Evolutionary conservation across 2,329 filamentous ascomycete species (phyloP), one percentile per base, ranked within the genome.

Genomic region (Emericellopsis atlantica): DNA sequence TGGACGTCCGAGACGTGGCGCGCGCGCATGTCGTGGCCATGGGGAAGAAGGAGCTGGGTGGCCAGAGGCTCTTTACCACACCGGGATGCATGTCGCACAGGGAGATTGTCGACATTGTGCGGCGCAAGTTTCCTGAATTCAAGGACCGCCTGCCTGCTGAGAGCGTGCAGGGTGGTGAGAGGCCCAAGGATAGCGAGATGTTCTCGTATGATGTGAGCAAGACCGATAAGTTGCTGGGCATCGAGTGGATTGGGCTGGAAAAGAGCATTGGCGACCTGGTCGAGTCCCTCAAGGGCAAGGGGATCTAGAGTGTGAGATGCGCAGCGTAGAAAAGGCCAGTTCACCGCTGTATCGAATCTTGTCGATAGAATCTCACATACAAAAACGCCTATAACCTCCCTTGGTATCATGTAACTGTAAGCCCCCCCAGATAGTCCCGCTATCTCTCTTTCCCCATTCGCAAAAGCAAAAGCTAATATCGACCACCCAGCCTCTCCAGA

Each of bases 261-360:
- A 66, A 79, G 59, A 71, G 65, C 23, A 65, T 81, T 23, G 63
- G 70, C 6, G 81, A 86, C 51, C 70, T 78, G 6, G 69, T 84
- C 15, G 74, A 74, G 58, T 79, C 73, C 26, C 56, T 87, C 51
- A 69, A 81, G 56, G 54, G 14, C 14, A 24, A 16, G 22, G 16
- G 11, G 16, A 31, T 31, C 15, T 12, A 23, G 31, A n/a, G 4
- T 4, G 32, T 8, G 18, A 24, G 22, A 39, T 16, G 12, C 26
- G 8, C n/a, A 21, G 16, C 31, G n/a, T 39, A 18, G 29, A 39
- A 39, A 32, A 21, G 12, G 21, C n/a, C 33, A 36, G 34, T 9
- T 34, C 49, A 35, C 35, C 36, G 33, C 11, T 34, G 16, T 36
- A 21, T 21, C 5, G 18, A 21, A n/a, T n/a, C n/a, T n/a, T n/a